Evolutionary conservation across 73 alveolate genomes (phyloP), one percentile per base, ranked within the genome.

Genomic region (Loxodes magnus): DNA sequence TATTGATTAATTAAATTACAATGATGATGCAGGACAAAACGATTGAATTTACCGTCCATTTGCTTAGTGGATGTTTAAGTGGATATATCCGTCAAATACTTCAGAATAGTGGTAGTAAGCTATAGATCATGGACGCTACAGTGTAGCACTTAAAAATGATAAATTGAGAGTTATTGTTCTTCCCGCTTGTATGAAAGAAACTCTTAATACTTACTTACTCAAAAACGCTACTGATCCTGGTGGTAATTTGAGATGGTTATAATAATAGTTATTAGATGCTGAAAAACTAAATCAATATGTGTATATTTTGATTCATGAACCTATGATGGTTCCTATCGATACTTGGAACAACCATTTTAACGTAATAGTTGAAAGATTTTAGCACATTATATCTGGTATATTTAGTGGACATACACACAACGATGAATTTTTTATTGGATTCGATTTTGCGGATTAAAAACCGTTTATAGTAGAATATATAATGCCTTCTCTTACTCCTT

Each of bases 351-450:
- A 63, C 17, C 74, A 89, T 53, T 43, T 73, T 28, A 51, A 67
- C 64, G 85, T 79, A 17, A 51, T 84, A 19, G 36, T 79, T 43
- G 96, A 84, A 31, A 64, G 96, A 72, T 84, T 73, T 56, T 82
- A 79, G 62, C 67, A 79, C 71, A 82, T 71, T 0, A 77, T 84
- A 5, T 70, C 72, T 33, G 96, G 96, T 4, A 51, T 30, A 50
- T 84, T 84, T 67, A 71, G 69, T 72, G 96, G 93, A 17, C 96
- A 84, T 64, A 67, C 96, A 0, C 96, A 82, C 36, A 72, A 74
- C 27, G 96, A 84, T 44, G 79, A 79, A 55, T 53, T 55, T 46
- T 73, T 62, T 10, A 69, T 84, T 43, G 72, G n/a, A n/a, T n/a
- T n/a, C n/a, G n/a, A n/a, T n/a, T n/a, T n/a, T n/a, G n/a, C n/a